Conservation (phyloP, 768 basidiomycete species). For the Leucocoprinus birnbaumii region DNA sequence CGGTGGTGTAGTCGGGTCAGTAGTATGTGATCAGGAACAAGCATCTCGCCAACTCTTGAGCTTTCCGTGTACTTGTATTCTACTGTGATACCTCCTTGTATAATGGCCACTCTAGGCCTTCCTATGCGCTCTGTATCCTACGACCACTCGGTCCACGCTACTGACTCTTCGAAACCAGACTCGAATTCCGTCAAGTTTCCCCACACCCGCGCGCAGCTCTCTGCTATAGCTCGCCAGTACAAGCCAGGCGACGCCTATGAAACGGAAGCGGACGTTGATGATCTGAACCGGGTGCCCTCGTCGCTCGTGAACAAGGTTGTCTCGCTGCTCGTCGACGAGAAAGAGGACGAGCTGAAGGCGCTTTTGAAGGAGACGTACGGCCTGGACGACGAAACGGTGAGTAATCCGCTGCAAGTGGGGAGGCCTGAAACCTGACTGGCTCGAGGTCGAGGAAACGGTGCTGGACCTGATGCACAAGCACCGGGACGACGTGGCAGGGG, state of each 20-base stretch:
- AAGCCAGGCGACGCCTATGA: slow-evolving; percentile 60
- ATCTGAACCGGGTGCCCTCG: slow-evolving; percentile 49
- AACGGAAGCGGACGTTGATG: slow-evolving; percentile 52
- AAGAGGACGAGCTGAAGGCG: slow-evolving; percentile 82
- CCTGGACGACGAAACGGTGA: slow-evolving; percentile 66
- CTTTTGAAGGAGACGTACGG: slow-evolving; percentile 70
- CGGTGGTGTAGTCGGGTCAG: not conserved
- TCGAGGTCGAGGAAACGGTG: slow-evolving; percentile 81
- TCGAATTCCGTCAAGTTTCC: slow-evolving; percentile 49
- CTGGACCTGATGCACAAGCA: slow-evolving; percentile 96
- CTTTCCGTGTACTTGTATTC: slow-evolving; percentile 1
- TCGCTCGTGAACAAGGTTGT: slow-evolving; percentile 71
- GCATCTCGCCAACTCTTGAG: too few relatives aligned
- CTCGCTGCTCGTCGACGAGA: slow-evolving; percentile 70
- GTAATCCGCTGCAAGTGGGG: slow-evolving; percentile 20
- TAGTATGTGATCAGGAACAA: not conserved
- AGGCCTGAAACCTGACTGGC: not conserved
- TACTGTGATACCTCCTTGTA: slow-evolving; percentile 3
- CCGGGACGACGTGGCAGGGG: slow-evolving; percentile 78
- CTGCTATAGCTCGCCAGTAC: slow-evolving; percentile 70
- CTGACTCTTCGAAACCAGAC: not conserved
- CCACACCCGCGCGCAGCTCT: slow-evolving; percentile 80
- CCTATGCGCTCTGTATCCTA: not conserved
- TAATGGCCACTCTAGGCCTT: slow-evolving; percentile 9
- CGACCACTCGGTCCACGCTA: not conserved